Percentiles rank a stretch among this genome's conserved stretches.
These are phyloP conservation scores for Cercis canadensis DNA, from an alignment of 306 rosid genomes.

Conservation along the genomic window DNA sequence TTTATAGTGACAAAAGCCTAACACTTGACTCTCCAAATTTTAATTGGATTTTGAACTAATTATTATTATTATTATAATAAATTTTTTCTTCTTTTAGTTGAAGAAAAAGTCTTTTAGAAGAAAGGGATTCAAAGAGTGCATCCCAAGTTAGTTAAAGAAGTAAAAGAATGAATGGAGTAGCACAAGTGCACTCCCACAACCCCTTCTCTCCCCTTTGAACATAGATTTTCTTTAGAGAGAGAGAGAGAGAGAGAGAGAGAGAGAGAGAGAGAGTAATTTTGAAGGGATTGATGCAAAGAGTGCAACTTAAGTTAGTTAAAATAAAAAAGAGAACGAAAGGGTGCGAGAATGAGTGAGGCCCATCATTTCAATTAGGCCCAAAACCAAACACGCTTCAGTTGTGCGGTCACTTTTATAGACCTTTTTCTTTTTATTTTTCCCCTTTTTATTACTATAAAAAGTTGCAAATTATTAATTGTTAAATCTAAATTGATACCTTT, in stretches of 20 bases:
- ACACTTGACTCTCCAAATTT: constrained; percentile 34
- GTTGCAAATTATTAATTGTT: neutral
- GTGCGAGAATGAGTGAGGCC: constrained; percentile 36
- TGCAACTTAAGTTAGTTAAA: constrained; percentile 57
- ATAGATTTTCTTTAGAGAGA: constrained; percentile 9
- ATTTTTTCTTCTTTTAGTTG: constrained; percentile 33
- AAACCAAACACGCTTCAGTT: constrained; percentile 59
- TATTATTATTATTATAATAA: constrained; percentile 30
- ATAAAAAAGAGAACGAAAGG: neutral
- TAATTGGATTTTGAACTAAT: constrained; percentile 47
- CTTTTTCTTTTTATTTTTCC: constrained; percentile 37
- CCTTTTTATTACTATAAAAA: neutral
- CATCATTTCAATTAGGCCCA: constrained; percentile 70
- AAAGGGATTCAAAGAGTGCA: constrained; percentile 74
- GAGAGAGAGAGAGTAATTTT: constrained; percentile 58
- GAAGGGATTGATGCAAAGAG: constrained; percentile 83
- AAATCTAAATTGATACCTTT: neutral
- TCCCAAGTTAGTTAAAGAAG: constrained; percentile 63
- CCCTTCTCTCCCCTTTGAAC: constrained; percentile 34
- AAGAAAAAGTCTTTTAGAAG: constrained; percentile 52
- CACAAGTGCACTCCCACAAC: constrained; percentile 41
- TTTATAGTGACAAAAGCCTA: constrained; percentile 39
- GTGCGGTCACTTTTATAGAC: constrained; percentile 67
- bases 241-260: constrained; percentile 47
- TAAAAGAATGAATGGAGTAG: constrained; percentile 35